phyloP scores from a whole-genome alignment of 179 eudicot genomes.

The Silene coronaria region DNA sequence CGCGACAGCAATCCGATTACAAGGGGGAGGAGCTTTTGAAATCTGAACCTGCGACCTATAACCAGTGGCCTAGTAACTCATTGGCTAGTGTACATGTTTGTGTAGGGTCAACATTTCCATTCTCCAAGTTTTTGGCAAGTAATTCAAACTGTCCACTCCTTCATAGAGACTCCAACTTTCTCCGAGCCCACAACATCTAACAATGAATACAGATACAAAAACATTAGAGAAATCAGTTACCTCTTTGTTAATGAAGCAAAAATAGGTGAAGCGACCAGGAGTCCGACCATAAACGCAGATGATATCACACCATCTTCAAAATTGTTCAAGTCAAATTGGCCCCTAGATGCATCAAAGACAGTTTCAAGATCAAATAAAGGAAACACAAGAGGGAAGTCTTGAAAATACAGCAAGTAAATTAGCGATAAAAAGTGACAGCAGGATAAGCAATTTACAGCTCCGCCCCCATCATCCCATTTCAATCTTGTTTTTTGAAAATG shows the following conservation, averaged over 20 bases:
- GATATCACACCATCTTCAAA: constrained; percentile 93
- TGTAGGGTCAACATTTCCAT: background rate
- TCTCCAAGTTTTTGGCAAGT: background rate
- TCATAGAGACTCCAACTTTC: background rate
- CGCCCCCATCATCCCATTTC: background rate
- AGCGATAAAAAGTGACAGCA: background rate
- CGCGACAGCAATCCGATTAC: no score
- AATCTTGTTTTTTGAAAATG: background rate
- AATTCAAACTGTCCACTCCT: background rate
- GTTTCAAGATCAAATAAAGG: constrained; percentile 2
- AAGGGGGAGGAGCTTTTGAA: no score
- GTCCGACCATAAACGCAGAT: constrained; percentile 99
- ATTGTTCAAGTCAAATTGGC: constrained; percentile 67
- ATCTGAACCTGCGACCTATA: no score
- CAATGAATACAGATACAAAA: background rate
- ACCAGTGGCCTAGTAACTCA: no score
- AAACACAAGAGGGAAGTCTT: background rate
- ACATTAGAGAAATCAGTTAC: constrained; percentile 28
- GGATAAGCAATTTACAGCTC: background rate
- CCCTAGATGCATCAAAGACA: constrained; percentile 40
- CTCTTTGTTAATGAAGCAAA: constrained; percentile 87
- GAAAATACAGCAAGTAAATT: background rate
- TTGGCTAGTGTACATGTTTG: background rate
- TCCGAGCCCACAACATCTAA: background rate
- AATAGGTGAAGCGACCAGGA: constrained; percentile 83